phyloP scores from a whole-genome alignment of 768 basidiomycete species.

The Xerocomellus chrysenteron region DNA sequence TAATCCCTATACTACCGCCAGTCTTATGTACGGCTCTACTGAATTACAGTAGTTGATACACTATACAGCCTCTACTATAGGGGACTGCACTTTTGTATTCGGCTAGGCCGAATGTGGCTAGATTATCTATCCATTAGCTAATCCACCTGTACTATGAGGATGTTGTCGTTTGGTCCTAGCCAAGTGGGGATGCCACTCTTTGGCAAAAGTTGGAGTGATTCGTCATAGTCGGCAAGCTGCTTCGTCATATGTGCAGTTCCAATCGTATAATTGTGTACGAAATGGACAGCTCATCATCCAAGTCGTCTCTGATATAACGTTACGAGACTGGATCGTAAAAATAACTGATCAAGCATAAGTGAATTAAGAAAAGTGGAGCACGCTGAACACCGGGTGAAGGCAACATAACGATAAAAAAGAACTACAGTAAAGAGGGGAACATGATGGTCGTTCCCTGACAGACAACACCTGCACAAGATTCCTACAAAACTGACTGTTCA shows the following conservation, averaged over 20 bases:
- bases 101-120: too few species aligned
- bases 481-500: neutral
- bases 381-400: neutral
- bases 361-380: constrained; percentile 10
- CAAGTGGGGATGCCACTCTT: neutral
- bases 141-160: too few species aligned
- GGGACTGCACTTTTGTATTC: too few species aligned
- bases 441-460: neutral
- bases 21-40: too few species aligned
- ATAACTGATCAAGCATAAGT: constrained; percentile 8
- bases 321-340: constrained; percentile 10
- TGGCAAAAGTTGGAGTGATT: too few species aligned
- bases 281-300: constrained; percentile 1
- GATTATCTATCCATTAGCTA: too few species aligned
- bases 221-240: too few species aligned
- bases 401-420: constrained; percentile 6
- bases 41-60: too few species aligned
- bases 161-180: too few species aligned
- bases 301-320: neutral
- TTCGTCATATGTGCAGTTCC: too few species aligned
- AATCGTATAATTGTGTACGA: neutral
- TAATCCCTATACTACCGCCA: too few species aligned
- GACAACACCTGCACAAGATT: neutral
- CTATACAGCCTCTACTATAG: too few species aligned
- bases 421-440: neutral